Evolutionary conservation across 2,329 filamentous ascomycete species (phyloP).

Genomic region (Epichloe elymi): DNA sequence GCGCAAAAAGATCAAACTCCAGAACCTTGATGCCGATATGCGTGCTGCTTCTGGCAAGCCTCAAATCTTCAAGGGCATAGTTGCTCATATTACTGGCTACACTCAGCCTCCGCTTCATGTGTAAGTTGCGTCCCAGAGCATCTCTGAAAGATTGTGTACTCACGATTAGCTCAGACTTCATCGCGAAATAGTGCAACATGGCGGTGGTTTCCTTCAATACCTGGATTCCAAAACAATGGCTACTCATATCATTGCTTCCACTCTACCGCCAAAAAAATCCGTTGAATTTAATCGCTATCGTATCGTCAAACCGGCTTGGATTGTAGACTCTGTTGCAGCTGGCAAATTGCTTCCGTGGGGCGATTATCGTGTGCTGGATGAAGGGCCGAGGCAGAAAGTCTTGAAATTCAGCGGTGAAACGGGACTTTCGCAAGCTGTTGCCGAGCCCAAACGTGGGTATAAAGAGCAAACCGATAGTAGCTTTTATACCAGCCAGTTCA

Average conservation of each 20-base stretch:
- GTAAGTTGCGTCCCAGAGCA: slow-evolving; percentile 18
- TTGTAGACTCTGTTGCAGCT: slow-evolving; percentile 75
- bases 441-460: slow-evolving; percentile 49
- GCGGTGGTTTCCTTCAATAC: slow-evolving; percentile 91
- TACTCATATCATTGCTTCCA: slow-evolving; percentile 90
- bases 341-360: slow-evolving; percentile 78
- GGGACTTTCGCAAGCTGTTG: slow-evolving; percentile 53
- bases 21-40: slow-evolving; percentile 80
- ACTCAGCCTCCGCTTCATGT: slow-evolving; percentile 87
- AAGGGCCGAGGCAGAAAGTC: slow-evolving; percentile 70
- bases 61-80: slow-evolving; percentile 78
- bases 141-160: slow-evolving; percentile 4
- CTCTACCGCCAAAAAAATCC: slow-evolving; percentile 86
- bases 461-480: slow-evolving; percentile 68
- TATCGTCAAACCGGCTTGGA: slow-evolving; percentile 89
- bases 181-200: slow-evolving; percentile 75
- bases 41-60: slow-evolving; percentile 59
- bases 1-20: slow-evolving; percentile 91
- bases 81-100: slow-evolving; percentile 88
- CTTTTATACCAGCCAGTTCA: slow-evolving; percentile 69
- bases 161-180: slow-evolving; percentile 43
- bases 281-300: slow-evolving; percentile 79
- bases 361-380: slow-evolving; percentile 70
- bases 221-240: slow-evolving; percentile 88
- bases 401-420: slow-evolving; percentile 49